Conservation (phyloP, 2,329 filamentous ascomycete species). For the Xylariaceae sp. region DNA sequence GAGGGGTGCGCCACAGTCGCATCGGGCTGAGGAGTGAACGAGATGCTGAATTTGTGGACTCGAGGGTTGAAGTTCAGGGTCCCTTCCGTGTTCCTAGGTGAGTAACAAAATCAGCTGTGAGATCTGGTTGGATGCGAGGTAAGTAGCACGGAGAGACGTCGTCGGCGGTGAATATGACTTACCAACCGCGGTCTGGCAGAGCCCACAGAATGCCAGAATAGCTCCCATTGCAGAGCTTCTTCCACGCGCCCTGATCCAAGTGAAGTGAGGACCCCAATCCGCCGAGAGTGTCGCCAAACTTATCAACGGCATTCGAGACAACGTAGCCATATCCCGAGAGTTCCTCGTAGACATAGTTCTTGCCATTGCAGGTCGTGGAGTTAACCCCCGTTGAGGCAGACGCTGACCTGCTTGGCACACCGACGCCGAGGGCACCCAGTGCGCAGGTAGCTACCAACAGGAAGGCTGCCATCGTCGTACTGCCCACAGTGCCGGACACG, state of each 20-base stretch:
- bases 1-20: slow-evolving; percentile 47
- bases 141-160: too few relatives aligned
- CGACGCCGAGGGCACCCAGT: too few relatives aligned
- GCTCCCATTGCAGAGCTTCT: slow-evolving; percentile 36
- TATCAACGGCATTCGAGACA: slow-evolving; percentile 50
- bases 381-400: slow-evolving; percentile 13
- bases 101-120: too few relatives aligned
- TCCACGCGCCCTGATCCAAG: slow-evolving; percentile 48
- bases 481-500: too few relatives aligned
- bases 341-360: slow-evolving; percentile 56
- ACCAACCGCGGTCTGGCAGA: slow-evolving; percentile 63
- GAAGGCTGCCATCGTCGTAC: too few relatives aligned
- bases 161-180: too few relatives aligned
- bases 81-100: slow-evolving; percentile 61
- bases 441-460: too few relatives aligned
- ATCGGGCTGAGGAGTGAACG: slow-evolving; percentile 43
- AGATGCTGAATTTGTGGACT: slow-evolving; percentile 59
- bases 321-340: slow-evolving; percentile 61
- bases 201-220: slow-evolving; percentile 58
- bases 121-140: too few relatives aligned
- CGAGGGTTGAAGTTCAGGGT: slow-evolving; percentile 61
- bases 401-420: too few relatives aligned
- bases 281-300: slow-evolving; percentile 62
- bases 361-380: slow-evolving; percentile 45
- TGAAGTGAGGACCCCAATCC: slow-evolving; percentile 59